Base-by-base conservation (phyloP, 768 basidiomycete genomes). In the Podaxis sp. region DNA sequence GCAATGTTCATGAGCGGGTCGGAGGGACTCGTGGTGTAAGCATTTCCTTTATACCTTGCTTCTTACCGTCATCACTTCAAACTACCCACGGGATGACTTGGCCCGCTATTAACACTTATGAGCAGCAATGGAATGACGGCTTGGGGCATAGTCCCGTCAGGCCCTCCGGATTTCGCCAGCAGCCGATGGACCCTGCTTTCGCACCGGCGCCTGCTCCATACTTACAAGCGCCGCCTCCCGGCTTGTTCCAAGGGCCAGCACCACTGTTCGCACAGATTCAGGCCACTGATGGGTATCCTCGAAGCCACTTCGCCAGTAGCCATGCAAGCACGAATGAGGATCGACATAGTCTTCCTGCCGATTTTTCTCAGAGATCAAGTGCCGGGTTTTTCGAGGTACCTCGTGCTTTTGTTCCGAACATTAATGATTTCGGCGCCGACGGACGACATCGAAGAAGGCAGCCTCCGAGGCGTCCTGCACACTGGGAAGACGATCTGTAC, bases 401-500 rank as follows among this genome's bases (percentile, higher is more conserved):
- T 28, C 56, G 56, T 28, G 39, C 8, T 5, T 57, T 57, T 59
- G 48, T 51, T 59, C 49, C 36, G 36, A 52, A 24, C 33, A 51
- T 15, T 3, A n/a, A 15, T 44, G 15, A 28, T 40, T 6, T 49
- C 2, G 48, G 30, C 17, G 24, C 39, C 11, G 59, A 52, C n/a
- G 49, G n/a, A 52, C 49, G 38, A 39, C 38, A 39, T 22, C 48
- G 30, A 33, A 38, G 22, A 6, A 38, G 30, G 24, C 59, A 26
- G 11, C 54, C 46, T 30, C 30, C 33, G 19, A 52, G 59, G 36
- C 59, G 38, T n/a, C 59, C 59, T 51, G 11, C 59, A 2, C 59
- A 59, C 33, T 59, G 59, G 48, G 59, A 59, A 24, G 59, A 59
- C 38, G 38, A 59, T 49, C 59, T 36, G 13, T 59, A 59, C 11